Percentiles rank a stretch among this genome's conserved stretches.
These are phyloP conservation scores for Boletus rufocinnamomeus DNA, from an alignment of 768 basidiomycete species.

Conservation along the genomic window DNA sequence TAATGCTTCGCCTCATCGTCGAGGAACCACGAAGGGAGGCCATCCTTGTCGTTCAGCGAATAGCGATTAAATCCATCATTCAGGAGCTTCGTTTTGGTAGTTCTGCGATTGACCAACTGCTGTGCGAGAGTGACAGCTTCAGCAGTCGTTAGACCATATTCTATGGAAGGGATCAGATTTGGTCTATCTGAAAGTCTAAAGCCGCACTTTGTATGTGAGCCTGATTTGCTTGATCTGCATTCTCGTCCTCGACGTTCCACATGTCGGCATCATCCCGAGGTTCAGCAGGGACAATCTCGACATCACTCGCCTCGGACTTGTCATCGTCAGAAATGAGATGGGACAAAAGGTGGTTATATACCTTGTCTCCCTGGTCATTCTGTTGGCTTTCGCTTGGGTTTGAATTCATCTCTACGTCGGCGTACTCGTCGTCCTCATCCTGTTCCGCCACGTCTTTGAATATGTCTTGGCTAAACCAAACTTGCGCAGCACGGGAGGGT, in stretches of 20 bases:
- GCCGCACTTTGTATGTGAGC: conserved; percentile 66
- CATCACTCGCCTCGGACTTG: conserved; percentile 46
- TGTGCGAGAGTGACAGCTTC: conserved; percentile 93
- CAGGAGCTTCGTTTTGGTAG: conserved; percentile 83
- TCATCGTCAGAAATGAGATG: conserved; percentile 14
- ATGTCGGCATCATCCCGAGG: conserved; percentile 56
- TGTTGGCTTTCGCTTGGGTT: conserved; percentile 37
- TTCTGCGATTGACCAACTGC: conserved; percentile 86
- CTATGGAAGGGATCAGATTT: conserved; percentile 41
- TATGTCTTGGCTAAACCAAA: conserved; percentile 97
- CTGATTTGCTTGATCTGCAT: conserved; percentile 69
- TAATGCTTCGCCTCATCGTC: conserved; percentile 95
- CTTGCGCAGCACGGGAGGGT: conserved; percentile 59
- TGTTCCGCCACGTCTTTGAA: conserved; percentile 60
- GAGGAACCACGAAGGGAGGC: conserved; percentile 92
- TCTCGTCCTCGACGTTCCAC: conserved; percentile 82
- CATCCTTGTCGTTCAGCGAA: conserved; percentile 90
- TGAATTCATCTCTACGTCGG: conserved; percentile 27
- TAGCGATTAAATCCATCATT: conserved; percentile 96
- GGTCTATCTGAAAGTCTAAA: not conserved
- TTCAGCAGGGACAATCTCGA: conserved; percentile 74
- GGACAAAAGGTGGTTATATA: conserved; percentile 11
- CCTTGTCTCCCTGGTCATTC: conserved; percentile 32
- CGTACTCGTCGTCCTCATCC: conserved; percentile 30
- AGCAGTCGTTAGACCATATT: conserved; percentile 78